These are phyloP conservation scores for Sporopachydermia cereana DNA, from an alignment of 1,139 yeast genomes.

Conservation along the genomic window DNA sequence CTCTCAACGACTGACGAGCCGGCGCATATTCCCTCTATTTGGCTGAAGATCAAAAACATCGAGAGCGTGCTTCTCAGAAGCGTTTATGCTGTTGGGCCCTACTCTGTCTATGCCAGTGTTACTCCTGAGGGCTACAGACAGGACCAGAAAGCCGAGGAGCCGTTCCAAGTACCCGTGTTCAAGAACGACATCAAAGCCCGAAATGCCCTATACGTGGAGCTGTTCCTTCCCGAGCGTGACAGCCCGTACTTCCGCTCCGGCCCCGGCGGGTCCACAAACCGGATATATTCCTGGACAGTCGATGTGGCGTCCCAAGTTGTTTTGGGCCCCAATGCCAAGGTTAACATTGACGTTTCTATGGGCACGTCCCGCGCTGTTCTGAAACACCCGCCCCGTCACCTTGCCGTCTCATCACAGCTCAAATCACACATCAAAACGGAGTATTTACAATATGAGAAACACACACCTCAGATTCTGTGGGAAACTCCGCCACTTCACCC, in stretches of 20 bases:
- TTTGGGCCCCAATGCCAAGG: slow-evolving; percentile 57
- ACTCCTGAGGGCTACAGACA: slow-evolving; percentile 52
- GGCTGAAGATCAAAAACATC: slow-evolving; percentile 60
- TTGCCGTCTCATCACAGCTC: slow-evolving; percentile 7
- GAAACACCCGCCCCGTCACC: slow-evolving; percentile 12
- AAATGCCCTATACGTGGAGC: slow-evolving; percentile 41
- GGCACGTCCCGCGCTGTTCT: slow-evolving; percentile 40
- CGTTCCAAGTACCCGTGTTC: slow-evolving; percentile 63
- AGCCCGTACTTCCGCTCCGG: background rate
- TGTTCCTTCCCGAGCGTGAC: slow-evolving; percentile 24
- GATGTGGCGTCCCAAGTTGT: slow-evolving; percentile 81
- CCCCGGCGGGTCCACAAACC: slow-evolving; percentile 30
- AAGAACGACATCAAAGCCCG: slow-evolving; percentile 72
- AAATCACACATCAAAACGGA: slow-evolving; percentile 10
- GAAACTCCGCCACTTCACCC: slow-evolving; percentile 39
- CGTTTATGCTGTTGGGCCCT: slow-evolving; percentile 86
- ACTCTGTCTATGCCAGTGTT: slow-evolving; percentile 76
- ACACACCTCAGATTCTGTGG: slow-evolving; percentile 49
- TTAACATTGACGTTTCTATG: slow-evolving; percentile 57
- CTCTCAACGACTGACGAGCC: slow-evolving; percentile 10
- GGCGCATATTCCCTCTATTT: slow-evolving; percentile 26
- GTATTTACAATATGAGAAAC: slow-evolving; percentile 14
- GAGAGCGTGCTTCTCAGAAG: slow-evolving; percentile 75
- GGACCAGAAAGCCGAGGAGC: slow-evolving; percentile 41
- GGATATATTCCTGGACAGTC: slow-evolving; percentile 60